Conservation (phyloP, 352 stramenopile species). For the Pythium sukuiense region DNA sequence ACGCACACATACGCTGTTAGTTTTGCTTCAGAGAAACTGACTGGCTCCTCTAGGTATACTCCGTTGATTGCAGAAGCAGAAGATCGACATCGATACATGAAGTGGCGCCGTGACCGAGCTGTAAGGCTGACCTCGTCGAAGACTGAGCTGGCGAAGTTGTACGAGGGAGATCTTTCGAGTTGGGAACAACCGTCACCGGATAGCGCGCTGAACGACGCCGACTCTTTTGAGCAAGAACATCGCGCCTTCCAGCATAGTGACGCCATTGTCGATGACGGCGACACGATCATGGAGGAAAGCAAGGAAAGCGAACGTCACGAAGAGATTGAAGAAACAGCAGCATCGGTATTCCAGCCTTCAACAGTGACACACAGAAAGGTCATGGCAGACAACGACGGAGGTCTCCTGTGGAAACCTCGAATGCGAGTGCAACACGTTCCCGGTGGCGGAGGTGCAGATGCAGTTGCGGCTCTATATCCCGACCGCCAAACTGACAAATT, state of each 20-base stretch:
- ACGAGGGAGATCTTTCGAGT: constrained; percentile 25
- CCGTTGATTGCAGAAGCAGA: constrained; percentile 37
- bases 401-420: constrained; percentile 21
- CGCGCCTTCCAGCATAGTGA: neutral
- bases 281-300: constrained; percentile 10
- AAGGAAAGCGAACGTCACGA: neutral
- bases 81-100: constrained; percentile 50
- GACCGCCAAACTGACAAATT: neutral
- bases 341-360: neutral
- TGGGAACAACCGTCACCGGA: neutral
- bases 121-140: constrained; percentile 41
- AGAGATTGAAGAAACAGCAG: neutral
- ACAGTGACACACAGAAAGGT: neutral
- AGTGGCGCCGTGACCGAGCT: constrained; percentile 51
- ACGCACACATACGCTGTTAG: too few species aligned
- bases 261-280: neutral
- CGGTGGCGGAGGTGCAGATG: constrained; percentile 22
- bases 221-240: neutral
- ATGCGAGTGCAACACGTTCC: constrained; percentile 20
- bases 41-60: constrained; percentile 33
- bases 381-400: neutral
- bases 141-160: constrained; percentile 32
- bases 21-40: neutral
- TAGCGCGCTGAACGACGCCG: neutral
- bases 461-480: neutral